These are phyloP conservation scores for Cercospora sp. DNA, from an alignment of 2,329 filamentous ascomycete genomes.

Conservation along the genomic window DNA sequence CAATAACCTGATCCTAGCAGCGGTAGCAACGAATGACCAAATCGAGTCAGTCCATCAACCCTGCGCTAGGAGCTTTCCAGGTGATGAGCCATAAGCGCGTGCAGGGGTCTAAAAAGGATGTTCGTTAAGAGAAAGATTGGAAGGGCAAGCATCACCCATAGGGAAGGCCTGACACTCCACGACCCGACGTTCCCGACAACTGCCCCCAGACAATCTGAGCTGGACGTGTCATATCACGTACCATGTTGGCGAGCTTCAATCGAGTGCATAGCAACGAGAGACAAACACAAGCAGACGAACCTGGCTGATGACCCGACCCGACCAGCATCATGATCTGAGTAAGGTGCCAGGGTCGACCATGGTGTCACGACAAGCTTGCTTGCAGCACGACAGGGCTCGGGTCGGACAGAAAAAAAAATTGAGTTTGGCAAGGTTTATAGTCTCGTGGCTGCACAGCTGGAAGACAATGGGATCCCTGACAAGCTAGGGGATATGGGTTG, in stretches of 20 bases:
- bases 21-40: background rate
- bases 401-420: background rate
- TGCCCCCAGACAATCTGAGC: background rate
- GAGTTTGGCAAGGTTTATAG: background rate
- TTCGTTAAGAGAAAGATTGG: background rate
- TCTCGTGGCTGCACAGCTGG: background rate
- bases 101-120: background rate
- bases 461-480: background rate
- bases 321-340: background rate
- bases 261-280: background rate
- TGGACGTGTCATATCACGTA: background rate
- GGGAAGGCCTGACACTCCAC: background rate
- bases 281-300: background rate
- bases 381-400: background rate
- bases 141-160: background rate
- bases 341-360: background rate
- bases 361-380: background rate
- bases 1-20: background rate
- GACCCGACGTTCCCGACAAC: background rate
- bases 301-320: background rate
- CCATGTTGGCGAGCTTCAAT: background rate
- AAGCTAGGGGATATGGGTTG: background rate
- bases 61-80: background rate
- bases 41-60: slow-evolving; percentile 12
- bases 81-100: background rate